phyloP scores from a whole-genome alignment of 1,284 basidiomycete species.

The Pholiota adiposa region DNA sequence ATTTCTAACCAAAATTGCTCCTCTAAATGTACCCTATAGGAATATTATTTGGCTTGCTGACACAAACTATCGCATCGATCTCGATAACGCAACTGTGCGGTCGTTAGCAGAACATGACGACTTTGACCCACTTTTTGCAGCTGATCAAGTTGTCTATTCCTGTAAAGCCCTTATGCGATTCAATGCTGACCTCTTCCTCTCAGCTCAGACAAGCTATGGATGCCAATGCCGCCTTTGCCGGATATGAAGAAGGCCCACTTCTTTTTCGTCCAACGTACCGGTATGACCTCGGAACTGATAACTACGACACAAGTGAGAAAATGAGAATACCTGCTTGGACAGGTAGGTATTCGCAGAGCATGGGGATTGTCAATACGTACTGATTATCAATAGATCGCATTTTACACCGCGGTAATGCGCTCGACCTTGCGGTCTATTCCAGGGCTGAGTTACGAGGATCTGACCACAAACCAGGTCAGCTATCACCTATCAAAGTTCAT shows the following conservation, averaged over 20 bases:
- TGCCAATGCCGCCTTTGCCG: slow-evolving; percentile 72
- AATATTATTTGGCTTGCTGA: slow-evolving; percentile 95
- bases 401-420: slow-evolving; percentile 74
- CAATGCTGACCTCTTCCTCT: slow-evolving; percentile 2
- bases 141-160: slow-evolving; percentile 82
- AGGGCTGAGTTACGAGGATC: slow-evolving; percentile 86
- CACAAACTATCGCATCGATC: slow-evolving; percentile 92
- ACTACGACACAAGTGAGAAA: slow-evolving; percentile 97
- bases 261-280: slow-evolving; percentile 90
- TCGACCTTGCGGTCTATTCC: slow-evolving; percentile 70
- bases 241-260: slow-evolving; percentile 89
- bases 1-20: not conserved
- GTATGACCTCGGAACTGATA: slow-evolving; percentile 83
- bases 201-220: slow-evolving; percentile 79
- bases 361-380: slow-evolving; percentile 1
- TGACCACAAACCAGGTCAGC: slow-evolving; percentile 89
- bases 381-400: slow-evolving; percentile 74
- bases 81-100: slow-evolving; percentile 84
- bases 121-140: slow-evolving; percentile 74
- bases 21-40: slow-evolving; percentile 41
- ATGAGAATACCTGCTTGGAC: slow-evolving; percentile 98
- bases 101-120: slow-evolving; percentile 64
- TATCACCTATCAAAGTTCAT: not conserved
- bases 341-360: slow-evolving; percentile 50
- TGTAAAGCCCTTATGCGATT: slow-evolving; percentile 11